These are phyloP conservation scores for Scheffersomyces amazonensis DNA, from an alignment of 805 yeast species.

Conservation along the genomic window DNA sequence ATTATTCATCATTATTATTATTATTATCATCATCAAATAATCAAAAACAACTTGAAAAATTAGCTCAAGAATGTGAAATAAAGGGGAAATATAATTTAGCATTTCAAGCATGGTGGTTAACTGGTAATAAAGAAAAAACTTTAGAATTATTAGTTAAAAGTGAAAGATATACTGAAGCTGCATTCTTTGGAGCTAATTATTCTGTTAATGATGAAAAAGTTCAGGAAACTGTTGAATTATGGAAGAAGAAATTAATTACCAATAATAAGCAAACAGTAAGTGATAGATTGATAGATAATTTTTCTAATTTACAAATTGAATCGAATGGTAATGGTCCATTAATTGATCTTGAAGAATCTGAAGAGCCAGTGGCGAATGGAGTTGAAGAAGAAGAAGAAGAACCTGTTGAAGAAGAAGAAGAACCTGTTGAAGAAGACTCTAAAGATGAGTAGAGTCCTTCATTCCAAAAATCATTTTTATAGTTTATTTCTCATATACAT, in stretches of 20 bases:
- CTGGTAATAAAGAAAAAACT: slow-evolving; percentile 66
- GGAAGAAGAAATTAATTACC: slow-evolving; percentile 61
- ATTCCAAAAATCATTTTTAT: no score
- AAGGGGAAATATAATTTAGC: slow-evolving; percentile 86
- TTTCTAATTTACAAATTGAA: slow-evolving; percentile 12
- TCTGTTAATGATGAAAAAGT: slow-evolving; percentile 42
- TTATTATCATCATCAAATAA: slow-evolving; percentile 81
- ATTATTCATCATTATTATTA: slow-evolving; percentile 76
- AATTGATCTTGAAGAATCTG: slow-evolving; percentile 16
- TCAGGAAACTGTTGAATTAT: slow-evolving; percentile 47
- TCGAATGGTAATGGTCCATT: slow-evolving; percentile 12
- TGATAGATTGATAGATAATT: slow-evolving; percentile 54
- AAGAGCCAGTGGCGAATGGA: slow-evolving; percentile 17
- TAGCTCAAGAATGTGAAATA: slow-evolving; percentile 67
- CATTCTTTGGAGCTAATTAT: slow-evolving; percentile 75
- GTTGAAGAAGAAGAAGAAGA: slow-evolving; percentile 45
- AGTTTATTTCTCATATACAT: no score
- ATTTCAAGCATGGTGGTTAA: slow-evolving; percentile 86
- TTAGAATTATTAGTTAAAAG: slow-evolving; percentile 63
- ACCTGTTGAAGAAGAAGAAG: slow-evolving; percentile 24
- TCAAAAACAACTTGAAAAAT: slow-evolving; percentile 51
- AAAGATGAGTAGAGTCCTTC: background rate
- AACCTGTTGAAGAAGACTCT: slow-evolving; percentile 10
- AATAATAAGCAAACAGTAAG: slow-evolving; percentile 58
- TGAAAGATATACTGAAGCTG: slow-evolving; percentile 79